These are phyloP conservation scores for Erythrophleum ivorense DNA, from an alignment of 331 rosid species.

Conservation along the genomic window DNA sequence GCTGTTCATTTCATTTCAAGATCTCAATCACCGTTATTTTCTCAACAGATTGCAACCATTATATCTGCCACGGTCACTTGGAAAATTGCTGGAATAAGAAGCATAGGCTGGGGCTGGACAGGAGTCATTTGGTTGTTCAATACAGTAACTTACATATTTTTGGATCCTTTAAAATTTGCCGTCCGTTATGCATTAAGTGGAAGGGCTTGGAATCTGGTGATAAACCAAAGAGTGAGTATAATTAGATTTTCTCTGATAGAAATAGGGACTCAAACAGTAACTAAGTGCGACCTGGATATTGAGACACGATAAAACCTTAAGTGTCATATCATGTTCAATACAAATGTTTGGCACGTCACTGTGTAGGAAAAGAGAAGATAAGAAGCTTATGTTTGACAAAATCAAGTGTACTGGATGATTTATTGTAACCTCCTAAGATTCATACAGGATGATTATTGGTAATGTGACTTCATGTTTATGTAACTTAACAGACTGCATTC, in stretches of 20 bases:
- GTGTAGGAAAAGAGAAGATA: too few relatives aligned
- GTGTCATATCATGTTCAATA: too few relatives aligned
- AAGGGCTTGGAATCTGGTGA: slow-evolving; percentile 57
- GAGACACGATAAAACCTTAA: too few relatives aligned
- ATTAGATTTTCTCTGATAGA: not conserved
- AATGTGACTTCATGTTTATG: slow-evolving; percentile 9
- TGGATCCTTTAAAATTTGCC: slow-evolving; percentile 61
- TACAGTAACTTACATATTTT: slow-evolving; percentile 42
- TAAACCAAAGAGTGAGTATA: slow-evolving; percentile 56
- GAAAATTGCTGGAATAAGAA: slow-evolving; percentile 48
- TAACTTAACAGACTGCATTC: slow-evolving; percentile 68
- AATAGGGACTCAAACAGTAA: too few relatives aligned
- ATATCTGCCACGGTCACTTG: slow-evolving; percentile 49
- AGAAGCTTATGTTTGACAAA: too few relatives aligned
- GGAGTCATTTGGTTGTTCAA: slow-evolving; percentile 59
- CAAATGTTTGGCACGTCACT: too few relatives aligned
- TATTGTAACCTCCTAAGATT: too few relatives aligned
- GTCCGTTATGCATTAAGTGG: slow-evolving; percentile 60
- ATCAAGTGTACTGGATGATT: too few relatives aligned
- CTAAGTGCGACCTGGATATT: too few relatives aligned
- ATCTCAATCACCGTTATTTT: not conserved
- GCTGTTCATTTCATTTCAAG: not conserved
- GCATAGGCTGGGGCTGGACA: slow-evolving; percentile 61
- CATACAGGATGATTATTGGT: not conserved
- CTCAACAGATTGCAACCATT: slow-evolving; percentile 54